A percentile compares a stretch with the other conserved stretches of the same genome.
Evolutionary conservation across 169 alveolate species (phyloP).

Genomic region (Prorocentrum cordatum): DNA sequence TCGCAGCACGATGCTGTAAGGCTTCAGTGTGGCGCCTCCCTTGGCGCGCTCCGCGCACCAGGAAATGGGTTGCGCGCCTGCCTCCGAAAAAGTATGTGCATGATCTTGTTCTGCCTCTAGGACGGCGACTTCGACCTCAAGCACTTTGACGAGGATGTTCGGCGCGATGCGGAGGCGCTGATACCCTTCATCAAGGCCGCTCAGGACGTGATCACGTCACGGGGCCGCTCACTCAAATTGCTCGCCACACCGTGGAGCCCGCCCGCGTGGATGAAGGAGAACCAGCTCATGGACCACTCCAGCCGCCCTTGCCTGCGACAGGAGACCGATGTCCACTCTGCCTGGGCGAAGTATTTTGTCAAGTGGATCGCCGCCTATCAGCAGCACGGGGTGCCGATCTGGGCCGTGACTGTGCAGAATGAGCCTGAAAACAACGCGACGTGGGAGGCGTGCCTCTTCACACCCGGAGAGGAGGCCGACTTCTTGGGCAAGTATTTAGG

Average conservation of each 20-base stretch:
- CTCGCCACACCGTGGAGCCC: constrained; percentile 66
- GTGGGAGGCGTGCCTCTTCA: constrained; percentile 33
- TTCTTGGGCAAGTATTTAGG: constrained; percentile 22
- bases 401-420: constrained; percentile 48
- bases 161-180: no score
- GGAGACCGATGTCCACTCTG: neutral
- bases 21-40: no score
- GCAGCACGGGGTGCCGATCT: neutral
- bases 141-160: no score
- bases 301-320: constrained; percentile 17
- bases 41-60: no score
- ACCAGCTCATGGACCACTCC: constrained; percentile 30
- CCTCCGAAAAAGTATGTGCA: no score
- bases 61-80: no score
- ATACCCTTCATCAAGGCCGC: constrained; percentile 42
- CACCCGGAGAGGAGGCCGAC: constrained; percentile 6
- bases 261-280: constrained; percentile 48
- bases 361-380: constrained; percentile 15
- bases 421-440: constrained; percentile 39
- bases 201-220: constrained; percentile 16
- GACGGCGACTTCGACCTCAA: neutral
- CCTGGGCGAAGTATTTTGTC: constrained; percentile 21
- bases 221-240: neutral
- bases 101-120: no score
- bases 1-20: no score